Base-by-base conservation (phyloP, 352 stramenopile genomes). In the Paralagenidium karlingii region DNA sequence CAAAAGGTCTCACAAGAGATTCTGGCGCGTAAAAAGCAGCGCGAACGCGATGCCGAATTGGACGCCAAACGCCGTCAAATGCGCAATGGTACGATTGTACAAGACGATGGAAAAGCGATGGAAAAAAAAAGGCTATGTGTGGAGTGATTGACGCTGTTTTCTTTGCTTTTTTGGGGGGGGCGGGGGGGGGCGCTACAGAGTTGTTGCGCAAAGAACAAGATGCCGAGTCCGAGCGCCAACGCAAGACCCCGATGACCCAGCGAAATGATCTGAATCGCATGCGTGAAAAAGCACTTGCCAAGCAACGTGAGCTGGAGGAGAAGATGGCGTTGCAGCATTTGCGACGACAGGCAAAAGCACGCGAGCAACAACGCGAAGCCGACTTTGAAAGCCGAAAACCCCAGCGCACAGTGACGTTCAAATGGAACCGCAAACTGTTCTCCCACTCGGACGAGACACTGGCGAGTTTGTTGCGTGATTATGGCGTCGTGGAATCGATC, bases 381-480 rank as follows among this genome's bases (percentile, higher is more conserved):
- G 28, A 3, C 22, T 8, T 8, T 36, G 7, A 36, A 20, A 36
- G 19, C 30, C 19, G 30, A 12, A 86, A 79, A 44, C 69, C 74
- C 8, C 58, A 84, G 38, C 68, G 76, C 9, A 85, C 70, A 3
- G 66, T 90, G n/a, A 79, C 60, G 4, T 51, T 90, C 29, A 84
- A 84, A 38, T 90, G 76, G 76, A 68, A 83, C 43, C 63, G 63
- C 33, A 68, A 60, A 20, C 56, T 68, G 38, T 52, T 53, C 15
- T 87, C 76, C 12, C 76, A 87, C 45, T 87, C 73, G 18, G 73
- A 87, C 34, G 68, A 86, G 19, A 83, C 73, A 21, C 63, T 90
- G 20, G 81, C 51, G 42, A 49, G 47, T 27, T 49, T 47, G 16
- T 58, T 90, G 13, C 70, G 70, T 10, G 43, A 40, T 7, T 83